phyloP scores from a whole-genome alignment of 2,329 filamentous ascomycete genomes.

The Pseudogymnoascus sp. region DNA sequence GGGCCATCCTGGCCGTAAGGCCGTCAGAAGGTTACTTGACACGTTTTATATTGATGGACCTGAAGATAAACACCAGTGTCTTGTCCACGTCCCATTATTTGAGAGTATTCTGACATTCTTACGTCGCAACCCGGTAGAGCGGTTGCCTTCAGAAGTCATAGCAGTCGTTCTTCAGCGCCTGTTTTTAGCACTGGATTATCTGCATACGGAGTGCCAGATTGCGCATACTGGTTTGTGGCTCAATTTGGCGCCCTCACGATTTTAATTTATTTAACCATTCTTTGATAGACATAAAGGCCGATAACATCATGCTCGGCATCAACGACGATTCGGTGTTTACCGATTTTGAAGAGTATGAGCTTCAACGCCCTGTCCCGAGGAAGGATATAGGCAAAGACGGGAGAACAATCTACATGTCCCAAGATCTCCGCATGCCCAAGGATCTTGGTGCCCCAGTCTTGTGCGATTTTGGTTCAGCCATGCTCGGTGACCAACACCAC shows the following conservation, averaged over 20 bases:
- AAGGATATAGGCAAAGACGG: constrained; percentile 33
- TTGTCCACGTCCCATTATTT: constrained; percentile 34
- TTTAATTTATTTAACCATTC: constrained; percentile 16
- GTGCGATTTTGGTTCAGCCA: constrained; percentile 44
- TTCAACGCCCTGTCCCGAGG: constrained; percentile 33
- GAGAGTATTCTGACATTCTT: neutral
- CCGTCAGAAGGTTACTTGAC: constrained; percentile 32
- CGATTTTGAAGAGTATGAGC: constrained; percentile 35
- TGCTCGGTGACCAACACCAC: constrained; percentile 31
- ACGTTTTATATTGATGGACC: constrained; percentile 32
- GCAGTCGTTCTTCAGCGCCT: constrained; percentile 32
- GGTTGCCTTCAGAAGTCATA: constrained; percentile 31
- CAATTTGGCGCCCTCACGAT: neutral
- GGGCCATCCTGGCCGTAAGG: constrained; percentile 28
- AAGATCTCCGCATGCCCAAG: constrained; percentile 26
- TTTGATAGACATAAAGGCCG: constrained; percentile 36
- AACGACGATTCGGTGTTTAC: constrained; percentile 30
- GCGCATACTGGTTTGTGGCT: constrained; percentile 37
- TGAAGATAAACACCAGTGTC: constrained; percentile 31
- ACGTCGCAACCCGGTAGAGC: constrained; percentile 32
- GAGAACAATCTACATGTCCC: constrained; percentile 37
- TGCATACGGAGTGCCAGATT: constrained; percentile 38
- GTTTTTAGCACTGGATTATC: constrained; percentile 38
- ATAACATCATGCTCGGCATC: constrained; percentile 39
- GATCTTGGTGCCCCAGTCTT: constrained; percentile 32